Evolutionary conservation across 2,329 filamentous ascomycete genomes (phyloP).

Genomic region (Nemania abortiva): DNA sequence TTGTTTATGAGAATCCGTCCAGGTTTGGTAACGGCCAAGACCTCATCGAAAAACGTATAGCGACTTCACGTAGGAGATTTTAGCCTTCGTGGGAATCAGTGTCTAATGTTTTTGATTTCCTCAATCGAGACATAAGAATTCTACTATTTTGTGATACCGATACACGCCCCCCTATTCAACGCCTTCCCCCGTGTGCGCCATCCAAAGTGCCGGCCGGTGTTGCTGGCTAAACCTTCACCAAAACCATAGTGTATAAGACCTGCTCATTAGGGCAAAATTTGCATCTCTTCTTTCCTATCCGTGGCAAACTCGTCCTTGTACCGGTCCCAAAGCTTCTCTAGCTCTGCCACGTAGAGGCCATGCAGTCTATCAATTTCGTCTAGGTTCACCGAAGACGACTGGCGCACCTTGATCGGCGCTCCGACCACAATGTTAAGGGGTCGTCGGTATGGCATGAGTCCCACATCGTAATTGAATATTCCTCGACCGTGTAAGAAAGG

Average conservation of each 20-base stretch:
- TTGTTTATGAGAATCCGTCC: no score
- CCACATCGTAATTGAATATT: slow-evolving; percentile 98
- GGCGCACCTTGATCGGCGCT: slow-evolving; percentile 77
- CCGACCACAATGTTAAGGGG: slow-evolving; percentile 93
- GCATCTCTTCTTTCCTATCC: slow-evolving; percentile 72
- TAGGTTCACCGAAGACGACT: slow-evolving; percentile 73
- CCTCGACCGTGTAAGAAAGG: slow-evolving; percentile 91
- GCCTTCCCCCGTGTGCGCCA: background rate
- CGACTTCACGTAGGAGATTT: background rate
- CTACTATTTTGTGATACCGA: background rate
- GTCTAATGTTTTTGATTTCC: background rate
- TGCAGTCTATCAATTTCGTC: slow-evolving; percentile 86
- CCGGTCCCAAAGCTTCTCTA: slow-evolving; percentile 78
- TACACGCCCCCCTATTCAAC: background rate
- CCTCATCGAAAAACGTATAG: no score
- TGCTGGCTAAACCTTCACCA: slow-evolving; percentile 1
- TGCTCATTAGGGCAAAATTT: slow-evolving; percentile 63
- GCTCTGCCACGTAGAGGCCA: slow-evolving; percentile 79
- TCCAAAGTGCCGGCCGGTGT: background rate
- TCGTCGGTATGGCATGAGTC: slow-evolving; percentile 91
- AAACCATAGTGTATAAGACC: background rate
- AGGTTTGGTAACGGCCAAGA: no score
- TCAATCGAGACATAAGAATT: background rate
- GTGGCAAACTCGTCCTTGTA: slow-evolving; percentile 82
- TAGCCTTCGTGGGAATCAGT: background rate